Evolutionary conservation across 805 yeast genomes (phyloP).

Genomic region (Myxozyma neotropica): DNA sequence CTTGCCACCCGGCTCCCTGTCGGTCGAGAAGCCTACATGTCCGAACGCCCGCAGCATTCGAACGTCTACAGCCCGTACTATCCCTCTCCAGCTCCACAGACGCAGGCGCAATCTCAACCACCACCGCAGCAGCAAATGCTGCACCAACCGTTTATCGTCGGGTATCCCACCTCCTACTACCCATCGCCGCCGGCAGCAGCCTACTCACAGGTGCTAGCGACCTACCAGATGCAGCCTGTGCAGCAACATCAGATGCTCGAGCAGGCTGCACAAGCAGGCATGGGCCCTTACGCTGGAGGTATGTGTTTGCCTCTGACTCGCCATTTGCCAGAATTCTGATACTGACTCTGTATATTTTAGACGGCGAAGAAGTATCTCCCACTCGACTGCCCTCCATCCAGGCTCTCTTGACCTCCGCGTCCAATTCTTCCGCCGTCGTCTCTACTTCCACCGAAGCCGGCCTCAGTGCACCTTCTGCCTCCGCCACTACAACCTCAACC

Average conservation of each 20-base stretch:
- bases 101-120: neutral
- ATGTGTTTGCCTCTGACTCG: neutral
- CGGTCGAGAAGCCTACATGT: too few relatives aligned
- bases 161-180: neutral
- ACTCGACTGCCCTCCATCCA: constrained; percentile 34
- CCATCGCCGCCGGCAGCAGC: neutral
- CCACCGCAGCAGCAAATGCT: neutral
- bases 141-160: neutral
- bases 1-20: neutral
- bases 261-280: constrained; percentile 9
- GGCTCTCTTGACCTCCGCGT: constrained; percentile 21
- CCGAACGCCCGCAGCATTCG: too few relatives aligned
- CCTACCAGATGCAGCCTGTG: constrained; percentile 4
- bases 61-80: too few relatives aligned
- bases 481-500: neutral
- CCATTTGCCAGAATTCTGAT: too few relatives aligned
- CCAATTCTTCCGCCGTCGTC: constrained; percentile 4
- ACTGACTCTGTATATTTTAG: too few relatives aligned
- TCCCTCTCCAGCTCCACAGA: neutral
- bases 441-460: constrained; percentile 1
- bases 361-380: constrained; percentile 17
- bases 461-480: neutral
- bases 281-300: constrained; percentile 13
- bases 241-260: constrained; percentile 12
- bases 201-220: neutral